A percentile compares a stretch with the other conserved stretches of the same genome.
Evolutionary conservation across 345 rosid species (phyloP).

Genomic region (Populus nigra): DNA sequence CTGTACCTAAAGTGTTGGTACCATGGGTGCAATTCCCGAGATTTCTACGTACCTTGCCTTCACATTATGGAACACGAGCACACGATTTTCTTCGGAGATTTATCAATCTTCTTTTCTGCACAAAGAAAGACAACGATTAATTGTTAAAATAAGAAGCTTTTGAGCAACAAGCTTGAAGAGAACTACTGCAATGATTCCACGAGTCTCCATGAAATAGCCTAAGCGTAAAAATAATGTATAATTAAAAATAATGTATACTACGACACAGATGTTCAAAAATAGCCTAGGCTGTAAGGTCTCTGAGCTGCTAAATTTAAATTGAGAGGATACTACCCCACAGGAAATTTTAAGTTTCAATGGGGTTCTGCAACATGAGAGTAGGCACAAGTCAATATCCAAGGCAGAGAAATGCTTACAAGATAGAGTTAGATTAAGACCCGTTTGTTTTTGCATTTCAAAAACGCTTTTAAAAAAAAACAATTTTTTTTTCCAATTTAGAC

Average conservation of each 20-base stretch:
- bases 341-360: not conserved
- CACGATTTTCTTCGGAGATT: constrained; percentile 61
- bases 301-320: not conserved
- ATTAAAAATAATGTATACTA: not conserved
- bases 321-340: not conserved
- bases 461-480: no score
- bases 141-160: constrained; percentile 6
- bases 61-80: constrained; percentile 86
- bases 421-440: not conserved
- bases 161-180: not conserved
- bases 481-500: not conserved
- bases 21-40: constrained; percentile 17
- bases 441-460: no score
- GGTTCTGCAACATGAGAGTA: not conserved
- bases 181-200: not conserved
- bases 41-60: constrained; percentile 31
- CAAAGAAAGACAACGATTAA: constrained; percentile 15
- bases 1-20: constrained; percentile 42
- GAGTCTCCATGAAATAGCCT: not conserved
- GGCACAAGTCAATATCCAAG: not conserved
- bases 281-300: not conserved
- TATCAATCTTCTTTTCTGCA: constrained; percentile 84
- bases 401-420: not conserved
- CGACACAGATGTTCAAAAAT: no score
- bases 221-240: not conserved